These are phyloP conservation scores for Plasmodium coatneyi DNA, from an alignment of 169 alveolate genomes.

Conservation along the genomic window DNA sequence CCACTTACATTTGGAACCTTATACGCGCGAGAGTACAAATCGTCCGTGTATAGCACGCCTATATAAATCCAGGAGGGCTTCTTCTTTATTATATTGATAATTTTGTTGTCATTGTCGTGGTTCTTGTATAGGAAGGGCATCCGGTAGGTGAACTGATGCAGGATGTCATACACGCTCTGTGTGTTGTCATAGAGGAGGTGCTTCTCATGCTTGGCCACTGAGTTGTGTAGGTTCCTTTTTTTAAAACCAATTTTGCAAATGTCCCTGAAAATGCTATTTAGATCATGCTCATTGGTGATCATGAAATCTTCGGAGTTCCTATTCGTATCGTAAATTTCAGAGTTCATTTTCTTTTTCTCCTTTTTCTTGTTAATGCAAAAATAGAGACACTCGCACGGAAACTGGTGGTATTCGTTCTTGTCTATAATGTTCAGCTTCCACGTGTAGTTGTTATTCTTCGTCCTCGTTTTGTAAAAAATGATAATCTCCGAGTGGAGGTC, in stretches of 20 bases:
- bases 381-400: conserved; percentile 65
- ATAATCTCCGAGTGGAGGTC: conserved; percentile 68
- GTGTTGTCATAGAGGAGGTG: conserved; percentile 65
- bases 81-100: conserved; percentile 60
- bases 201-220: conserved; percentile 57
- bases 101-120: conserved; percentile 35
- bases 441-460: conserved; percentile 51
- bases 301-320: conserved; percentile 42
- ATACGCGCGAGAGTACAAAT: conserved; percentile 63
- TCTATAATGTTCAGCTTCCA: conserved; percentile 57
- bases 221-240: conserved; percentile 14
- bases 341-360: conserved; percentile 23
- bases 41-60: conserved; percentile 69
- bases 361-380: conserved; percentile 65
- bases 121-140: conserved; percentile 67
- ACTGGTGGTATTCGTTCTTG: conserved; percentile 61
- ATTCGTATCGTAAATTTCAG: conserved; percentile 19
- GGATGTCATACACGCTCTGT: conserved; percentile 53
- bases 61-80: conserved; percentile 64
- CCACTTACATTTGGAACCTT: conserved; percentile 59
- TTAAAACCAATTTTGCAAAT: conserved; percentile 57
- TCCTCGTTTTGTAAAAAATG: conserved; percentile 64
- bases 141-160: conserved; percentile 41
- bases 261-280: conserved; percentile 45
- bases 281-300: conserved; percentile 53